Base-by-base conservation (phyloP, 2,329 filamentous ascomycete species). In the Ciborinia camelliae region DNA sequence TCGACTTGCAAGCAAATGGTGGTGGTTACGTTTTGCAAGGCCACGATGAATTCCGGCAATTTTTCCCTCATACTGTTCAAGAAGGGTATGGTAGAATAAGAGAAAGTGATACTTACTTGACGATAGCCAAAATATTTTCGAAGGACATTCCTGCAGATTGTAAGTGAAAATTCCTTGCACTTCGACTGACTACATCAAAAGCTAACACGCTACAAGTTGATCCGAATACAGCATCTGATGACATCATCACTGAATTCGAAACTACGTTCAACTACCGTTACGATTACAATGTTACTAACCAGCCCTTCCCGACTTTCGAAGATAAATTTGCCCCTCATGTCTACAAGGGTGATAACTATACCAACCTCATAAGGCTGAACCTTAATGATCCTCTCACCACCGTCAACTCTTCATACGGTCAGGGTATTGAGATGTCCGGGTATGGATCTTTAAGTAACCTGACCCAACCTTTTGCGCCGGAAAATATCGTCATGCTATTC, bases 1-100 rank as follows among this genome's bases (percentile, higher is more conserved):
- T 90, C 65, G 88, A 90, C 68, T 71, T 90, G 8, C 81, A 83
- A 4, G 79, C 77, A 2, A 91, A 90, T 68, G 78, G 78, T 0
- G 88, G 87, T 47, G 87, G 88, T 1, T 74, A 75, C 52, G 71
- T 84, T 18, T 69, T 77, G 9, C 77, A 79, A 9, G 81, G 80
- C 0, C 80, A 79, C 52, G 80, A 82, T 61, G 67, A 81, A 0
- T 87, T 87, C 71, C 72, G 75, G 26, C 73, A 80, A 52, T 70
- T 75, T 55, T 75, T 76, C 60, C 74, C 75, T 39, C 62, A 68
- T 18, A 73, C 75, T n/a, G 70, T 71, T 7, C 73, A 74, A 61
- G 68, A 70, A 35, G 73, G 70, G 14, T 69, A 68, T 51, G 69
- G 68, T 8, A 69, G 70, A 39, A 70, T 71, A 48, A 69, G 70